phyloP scores from a whole-genome alignment of 495 filamentous ascomycete genomes.

The Oleoguttula mirabilis region DNA sequence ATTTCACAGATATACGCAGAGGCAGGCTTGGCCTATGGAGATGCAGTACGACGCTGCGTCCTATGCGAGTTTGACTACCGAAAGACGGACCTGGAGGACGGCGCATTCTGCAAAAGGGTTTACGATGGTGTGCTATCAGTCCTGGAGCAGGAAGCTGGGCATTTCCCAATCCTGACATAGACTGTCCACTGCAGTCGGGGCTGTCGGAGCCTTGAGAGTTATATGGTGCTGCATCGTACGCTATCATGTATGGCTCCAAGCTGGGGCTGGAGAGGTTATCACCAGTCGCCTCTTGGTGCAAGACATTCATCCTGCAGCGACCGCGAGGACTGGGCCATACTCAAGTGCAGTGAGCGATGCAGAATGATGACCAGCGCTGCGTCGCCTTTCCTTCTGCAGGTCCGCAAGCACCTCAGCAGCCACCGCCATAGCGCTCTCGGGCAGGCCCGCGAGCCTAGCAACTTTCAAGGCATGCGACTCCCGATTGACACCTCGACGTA shows the following conservation, averaged over 20 bases:
- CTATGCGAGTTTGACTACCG: neutral
- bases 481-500: conserved; percentile 72
- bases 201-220: too few species aligned
- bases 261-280: too few species aligned
- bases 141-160: neutral
- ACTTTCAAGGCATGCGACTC: conserved; percentile 87
- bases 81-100: neutral
- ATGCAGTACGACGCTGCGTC: neutral
- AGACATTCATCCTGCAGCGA: too few species aligned
- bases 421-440: conserved; percentile 32
- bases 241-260: too few species aligned
- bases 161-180: too few species aligned
- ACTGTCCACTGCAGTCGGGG: too few species aligned
- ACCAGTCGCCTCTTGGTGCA: too few species aligned
- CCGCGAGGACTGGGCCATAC: too few species aligned
- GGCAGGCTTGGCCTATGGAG: neutral
- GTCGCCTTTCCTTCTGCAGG: conserved; percentile 8
- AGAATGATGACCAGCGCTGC: too few species aligned
- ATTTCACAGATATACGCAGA: neutral
- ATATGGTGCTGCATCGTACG: too few species aligned
- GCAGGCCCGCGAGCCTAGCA: conserved; percentile 65
- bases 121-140: neutral
- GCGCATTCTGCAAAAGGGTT: neutral
- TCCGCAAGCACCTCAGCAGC: conserved; percentile 28
- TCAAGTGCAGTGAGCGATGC: too few species aligned